Conservation (phyloP, 306 rosid genomes). For the Rosa multiflora region DNA sequence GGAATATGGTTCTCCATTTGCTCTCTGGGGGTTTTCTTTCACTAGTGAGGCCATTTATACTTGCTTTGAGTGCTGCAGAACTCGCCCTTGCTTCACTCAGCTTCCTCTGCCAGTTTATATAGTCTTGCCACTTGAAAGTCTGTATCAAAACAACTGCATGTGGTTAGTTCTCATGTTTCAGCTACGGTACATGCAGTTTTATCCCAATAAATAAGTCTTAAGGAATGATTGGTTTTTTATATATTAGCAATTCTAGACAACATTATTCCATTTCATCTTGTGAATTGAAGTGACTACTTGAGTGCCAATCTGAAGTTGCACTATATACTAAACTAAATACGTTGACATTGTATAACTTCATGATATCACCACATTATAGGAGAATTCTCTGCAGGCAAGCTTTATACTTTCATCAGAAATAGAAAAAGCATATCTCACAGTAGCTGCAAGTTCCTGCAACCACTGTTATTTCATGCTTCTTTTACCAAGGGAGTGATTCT, state of each 20-base stretch:
- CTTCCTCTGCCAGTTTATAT: conserved; percentile 70
- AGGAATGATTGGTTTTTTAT: background rate
- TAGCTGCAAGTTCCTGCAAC: background rate
- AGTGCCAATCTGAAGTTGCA: background rate
- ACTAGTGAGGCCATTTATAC: conserved; percentile 45
- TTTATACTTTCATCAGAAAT: background rate
- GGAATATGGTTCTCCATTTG: conserved; percentile 72
- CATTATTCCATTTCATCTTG: background rate
- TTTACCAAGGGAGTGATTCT: conserved; percentile 1
- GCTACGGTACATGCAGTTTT: background rate
- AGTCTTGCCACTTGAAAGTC: conserved; percentile 95
- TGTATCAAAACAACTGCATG: conserved; percentile 33
- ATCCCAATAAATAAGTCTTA: background rate
- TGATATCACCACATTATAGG: background rate
- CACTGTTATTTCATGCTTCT: background rate
- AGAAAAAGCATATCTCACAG: background rate
- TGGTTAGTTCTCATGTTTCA: background rate
- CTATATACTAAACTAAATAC: background rate
- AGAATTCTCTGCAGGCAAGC: background rate
- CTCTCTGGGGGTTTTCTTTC: conserved; percentile 51
- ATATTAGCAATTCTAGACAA: background rate
- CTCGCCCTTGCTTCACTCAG: conserved; percentile 65
- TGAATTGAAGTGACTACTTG: background rate
- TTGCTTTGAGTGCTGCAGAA: conserved; percentile 64
- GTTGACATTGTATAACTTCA: background rate